Percentiles rank a stretch among this genome's conserved stretches.
phyloP scores from a whole-genome alignment of 2,329 filamentous ascomycete species.

The Pseudocercospora musae region DNA sequence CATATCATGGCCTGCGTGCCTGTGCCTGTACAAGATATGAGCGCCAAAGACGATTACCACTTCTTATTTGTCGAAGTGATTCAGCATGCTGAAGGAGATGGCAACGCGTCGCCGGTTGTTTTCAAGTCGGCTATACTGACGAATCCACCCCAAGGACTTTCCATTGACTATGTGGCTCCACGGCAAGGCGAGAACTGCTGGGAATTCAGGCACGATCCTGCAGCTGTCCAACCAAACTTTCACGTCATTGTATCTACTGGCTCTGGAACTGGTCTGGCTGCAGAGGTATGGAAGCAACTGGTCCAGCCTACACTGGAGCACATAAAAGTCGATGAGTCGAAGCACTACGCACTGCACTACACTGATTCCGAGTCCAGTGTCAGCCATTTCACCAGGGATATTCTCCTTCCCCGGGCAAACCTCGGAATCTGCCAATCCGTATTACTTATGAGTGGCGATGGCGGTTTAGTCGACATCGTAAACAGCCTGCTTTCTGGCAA shows the following conservation, averaged over 20 bases:
- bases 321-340: conserved; percentile 37
- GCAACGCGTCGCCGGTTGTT: conserved; percentile 18
- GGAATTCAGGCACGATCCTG: conserved; percentile 14
- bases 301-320: conserved; percentile 43
- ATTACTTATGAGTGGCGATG: conserved; percentile 81
- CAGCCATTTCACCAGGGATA: conserved; percentile 55
- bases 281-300: conserved; percentile 38
- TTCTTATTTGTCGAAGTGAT: conserved; percentile 27
- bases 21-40: conserved; percentile 14
- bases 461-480: conserved; percentile 77
- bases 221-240: conserved; percentile 23
- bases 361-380: conserved; percentile 66
- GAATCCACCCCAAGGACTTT: conserved; percentile 25
- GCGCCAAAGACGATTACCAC: conserved; percentile 17
- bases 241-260: conserved; percentile 47
- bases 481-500: conserved; percentile 56
- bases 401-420: conserved; percentile 51
- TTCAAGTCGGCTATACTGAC: conserved; percentile 25
- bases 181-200: conserved; percentile 22
- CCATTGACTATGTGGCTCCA: conserved; percentile 19
- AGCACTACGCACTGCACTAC: conserved; percentile 49
- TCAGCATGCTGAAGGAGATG: conserved; percentile 16
- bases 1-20: conserved; percentile 29
- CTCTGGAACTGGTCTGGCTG: conserved; percentile 44
- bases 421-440: conserved; percentile 56